Conservation (phyloP, 1,284 basidiomycete genomes). For the Sphaerobolus stellatus region DNA sequence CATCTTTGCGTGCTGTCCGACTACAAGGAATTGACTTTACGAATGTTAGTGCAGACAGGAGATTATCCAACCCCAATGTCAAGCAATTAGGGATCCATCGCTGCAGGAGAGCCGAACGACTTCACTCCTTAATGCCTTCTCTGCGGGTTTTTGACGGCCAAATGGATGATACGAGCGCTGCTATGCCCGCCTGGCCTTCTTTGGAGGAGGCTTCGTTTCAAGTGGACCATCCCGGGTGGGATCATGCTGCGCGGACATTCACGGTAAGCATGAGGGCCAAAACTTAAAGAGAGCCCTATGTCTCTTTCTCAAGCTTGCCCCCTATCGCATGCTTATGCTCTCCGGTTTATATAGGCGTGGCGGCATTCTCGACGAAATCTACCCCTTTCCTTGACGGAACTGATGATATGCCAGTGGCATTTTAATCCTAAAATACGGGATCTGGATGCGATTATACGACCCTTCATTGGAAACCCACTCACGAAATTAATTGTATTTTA, state of each 20-base stretch:
- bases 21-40: constrained; percentile 3
- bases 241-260: background rate
- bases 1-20: constrained; percentile 3
- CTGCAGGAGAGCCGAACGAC: background rate
- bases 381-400: constrained; percentile 1
- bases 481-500: constrained; percentile 7
- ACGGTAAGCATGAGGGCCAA: background rate
- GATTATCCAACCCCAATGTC: background rate
- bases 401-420: constrained; percentile 9
- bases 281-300: no score
- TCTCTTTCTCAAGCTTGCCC: no score
- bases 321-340: no score
- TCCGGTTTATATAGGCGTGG: constrained; percentile 4
- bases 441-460: background rate
- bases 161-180: background rate
- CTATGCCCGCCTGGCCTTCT: background rate
- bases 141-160: constrained; percentile 6
- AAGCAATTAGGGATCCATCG: constrained; percentile 2
- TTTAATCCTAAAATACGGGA: constrained; percentile 9
- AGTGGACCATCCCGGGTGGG: constrained; percentile 3
- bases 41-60: background rate
- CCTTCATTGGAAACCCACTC: constrained; percentile 8
- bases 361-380: background rate
- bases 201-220: constrained; percentile 7
- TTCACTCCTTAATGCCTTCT: constrained; percentile 2